Evolutionary conservation across 2,329 filamentous ascomycete species (phyloP).

Genomic region (Botrytis deweyae): DNA sequence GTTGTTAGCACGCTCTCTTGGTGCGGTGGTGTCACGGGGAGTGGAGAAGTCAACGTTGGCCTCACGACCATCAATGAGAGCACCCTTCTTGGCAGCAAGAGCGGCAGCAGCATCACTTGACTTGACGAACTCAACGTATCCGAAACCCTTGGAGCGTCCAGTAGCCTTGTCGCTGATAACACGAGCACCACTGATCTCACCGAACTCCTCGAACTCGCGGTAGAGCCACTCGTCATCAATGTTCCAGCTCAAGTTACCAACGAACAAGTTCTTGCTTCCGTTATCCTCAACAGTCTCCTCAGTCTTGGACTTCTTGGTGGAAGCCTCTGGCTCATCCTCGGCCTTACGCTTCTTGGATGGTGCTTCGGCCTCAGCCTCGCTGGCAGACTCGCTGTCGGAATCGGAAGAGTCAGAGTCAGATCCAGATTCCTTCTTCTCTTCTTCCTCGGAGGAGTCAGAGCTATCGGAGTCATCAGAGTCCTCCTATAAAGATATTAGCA

Average conservation of each 20-base stretch:
- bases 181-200: slow-evolving; percentile 61
- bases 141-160: slow-evolving; percentile 71
- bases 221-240: slow-evolving; percentile 71
- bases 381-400: slow-evolving; percentile 24
- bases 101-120: slow-evolving; percentile 61
- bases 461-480: slow-evolving; percentile 18
- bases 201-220: slow-evolving; percentile 67
- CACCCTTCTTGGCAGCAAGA: slow-evolving; percentile 62
- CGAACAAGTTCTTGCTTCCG: slow-evolving; percentile 62
- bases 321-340: slow-evolving; percentile 45
- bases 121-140: slow-evolving; percentile 68
- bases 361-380: slow-evolving; percentile 37
- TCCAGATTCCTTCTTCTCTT: slow-evolving; percentile 25
- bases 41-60: slow-evolving; percentile 71
- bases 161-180: slow-evolving; percentile 66
- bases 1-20: slow-evolving; percentile 51
- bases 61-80: slow-evolving; percentile 63
- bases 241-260: slow-evolving; percentile 74
- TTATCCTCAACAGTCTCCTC: slow-evolving; percentile 42
- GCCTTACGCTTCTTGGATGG: slow-evolving; percentile 61
- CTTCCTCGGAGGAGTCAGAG: slow-evolving; percentile 28
- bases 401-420: slow-evolving; percentile 31
- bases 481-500: not conserved
- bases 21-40: slow-evolving; percentile 52
- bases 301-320: slow-evolving; percentile 54